phyloP scores from a whole-genome alignment of 345 rosid genomes.

The Ceriops zippeliana region DNA sequence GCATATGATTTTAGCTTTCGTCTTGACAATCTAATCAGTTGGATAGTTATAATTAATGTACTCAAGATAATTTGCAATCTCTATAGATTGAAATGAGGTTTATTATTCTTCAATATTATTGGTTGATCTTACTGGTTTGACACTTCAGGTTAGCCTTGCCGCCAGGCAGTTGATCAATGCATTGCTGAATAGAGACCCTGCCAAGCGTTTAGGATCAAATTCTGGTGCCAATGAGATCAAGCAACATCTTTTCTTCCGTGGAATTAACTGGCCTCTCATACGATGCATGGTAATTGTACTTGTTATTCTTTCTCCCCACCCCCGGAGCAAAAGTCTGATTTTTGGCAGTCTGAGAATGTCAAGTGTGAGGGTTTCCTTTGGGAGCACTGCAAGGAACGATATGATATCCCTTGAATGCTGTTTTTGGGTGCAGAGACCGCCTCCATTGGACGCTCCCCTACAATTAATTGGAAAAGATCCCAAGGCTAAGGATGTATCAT shows the following conservation, averaged over 20 bases:
- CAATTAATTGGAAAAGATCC: conserved; percentile 52
- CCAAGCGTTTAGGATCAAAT: conserved; percentile 64
- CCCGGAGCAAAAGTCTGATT: background rate
- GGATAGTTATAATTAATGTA: too few relatives aligned
- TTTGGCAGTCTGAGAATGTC: background rate
- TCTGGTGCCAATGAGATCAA: conserved; percentile 85
- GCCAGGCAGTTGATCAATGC: conserved; percentile 74
- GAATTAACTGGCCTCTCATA: conserved; percentile 86
- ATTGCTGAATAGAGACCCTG: conserved; percentile 69
- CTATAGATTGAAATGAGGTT: too few relatives aligned
- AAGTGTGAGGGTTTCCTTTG: background rate
- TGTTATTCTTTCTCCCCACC: background rate
- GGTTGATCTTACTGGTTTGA: conserved; percentile 1
- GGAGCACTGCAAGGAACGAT: background rate
- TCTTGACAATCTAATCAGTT: too few relatives aligned
- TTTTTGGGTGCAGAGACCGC: conserved; percentile 56
- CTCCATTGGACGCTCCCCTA: conserved; percentile 62
- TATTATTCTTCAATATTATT: background rate
- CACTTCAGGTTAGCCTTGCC: conserved; percentile 79
- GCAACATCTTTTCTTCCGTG: conserved; percentile 84
- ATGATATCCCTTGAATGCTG: background rate
- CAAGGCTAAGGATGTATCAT: conserved; percentile 48
- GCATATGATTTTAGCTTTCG: background rate
- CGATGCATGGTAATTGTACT: conserved; percentile 66
- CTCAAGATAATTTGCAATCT: too few relatives aligned